These are phyloP conservation scores for Ganoderma resinaceum DNA, from an alignment of 1,284 basidiomycete species.

Conservation along the genomic window DNA sequence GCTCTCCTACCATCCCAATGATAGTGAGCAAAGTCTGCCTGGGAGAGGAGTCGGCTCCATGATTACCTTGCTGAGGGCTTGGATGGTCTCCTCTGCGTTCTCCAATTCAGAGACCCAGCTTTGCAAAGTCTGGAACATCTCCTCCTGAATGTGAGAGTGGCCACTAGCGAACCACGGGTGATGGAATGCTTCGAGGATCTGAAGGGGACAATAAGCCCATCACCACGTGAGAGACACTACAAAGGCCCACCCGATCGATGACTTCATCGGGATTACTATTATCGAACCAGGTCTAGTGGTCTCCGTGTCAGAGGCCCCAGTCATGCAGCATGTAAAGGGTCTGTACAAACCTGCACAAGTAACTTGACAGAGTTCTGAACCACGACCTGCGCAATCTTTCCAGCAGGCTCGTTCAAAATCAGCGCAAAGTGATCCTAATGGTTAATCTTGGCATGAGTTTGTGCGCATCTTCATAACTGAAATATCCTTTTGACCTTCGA, in stretches of 20 bases:
- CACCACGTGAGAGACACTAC: background rate
- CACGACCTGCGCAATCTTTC: slow-evolving; percentile 74
- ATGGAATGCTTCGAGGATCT: slow-evolving; percentile 74
- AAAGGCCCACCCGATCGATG: slow-evolving; percentile 51
- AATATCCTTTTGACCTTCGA: slow-evolving; percentile 54
- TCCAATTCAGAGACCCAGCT: slow-evolving; percentile 64
- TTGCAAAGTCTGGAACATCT: slow-evolving; percentile 68
- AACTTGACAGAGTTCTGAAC: slow-evolving; percentile 66
- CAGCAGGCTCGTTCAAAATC: slow-evolving; percentile 75
- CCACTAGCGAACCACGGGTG: slow-evolving; percentile 71
- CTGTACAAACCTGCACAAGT: slow-evolving; percentile 61
- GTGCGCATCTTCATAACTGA: too few species aligned
- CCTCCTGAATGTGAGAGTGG: slow-evolving; percentile 64
- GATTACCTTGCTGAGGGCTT: slow-evolving; percentile 56
- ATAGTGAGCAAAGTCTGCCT: background rate
- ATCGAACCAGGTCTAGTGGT: slow-evolving; percentile 58
- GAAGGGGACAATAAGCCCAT: background rate
- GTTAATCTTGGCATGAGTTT: background rate
- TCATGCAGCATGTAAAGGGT: background rate
- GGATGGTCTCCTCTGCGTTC: slow-evolving; percentile 49
- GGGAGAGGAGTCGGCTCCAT: slow-evolving; percentile 6
- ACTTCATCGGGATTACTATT: slow-evolving; percentile 55
- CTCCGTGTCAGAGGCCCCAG: background rate
- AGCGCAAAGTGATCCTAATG: slow-evolving; percentile 65
- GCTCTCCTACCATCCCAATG: slow-evolving; percentile 35